Percentiles rank a stretch among this genome's conserved stretches.
Evolutionary conservation across 1,284 basidiomycete genomes (phyloP).

Genomic region (Apiotrichum domesticum): DNA sequence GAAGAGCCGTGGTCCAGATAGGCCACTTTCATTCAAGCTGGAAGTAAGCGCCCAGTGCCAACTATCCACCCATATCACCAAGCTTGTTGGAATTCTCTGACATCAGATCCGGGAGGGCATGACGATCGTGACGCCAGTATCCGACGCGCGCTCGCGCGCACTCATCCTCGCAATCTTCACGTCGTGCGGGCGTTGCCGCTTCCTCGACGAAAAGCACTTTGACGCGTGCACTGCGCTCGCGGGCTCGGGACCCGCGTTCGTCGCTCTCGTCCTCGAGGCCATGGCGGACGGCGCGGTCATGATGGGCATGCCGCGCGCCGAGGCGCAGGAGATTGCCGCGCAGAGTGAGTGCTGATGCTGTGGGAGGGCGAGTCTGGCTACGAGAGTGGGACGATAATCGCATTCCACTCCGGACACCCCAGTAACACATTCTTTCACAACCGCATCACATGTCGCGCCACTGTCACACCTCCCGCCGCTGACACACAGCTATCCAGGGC

Average conservation of each 20-base stretch:
- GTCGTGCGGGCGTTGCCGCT: constrained; percentile 85
- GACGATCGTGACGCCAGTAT: constrained; percentile 70
- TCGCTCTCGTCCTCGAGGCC: constrained; percentile 92
- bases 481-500: constrained; percentile 76
- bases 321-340: constrained; percentile 89
- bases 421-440: too few species aligned
- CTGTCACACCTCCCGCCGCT: neutral
- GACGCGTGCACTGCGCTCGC: constrained; percentile 96
- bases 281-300: constrained; percentile 99
- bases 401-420: too few species aligned
- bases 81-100: neutral
- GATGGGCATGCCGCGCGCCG: constrained; percentile 95
- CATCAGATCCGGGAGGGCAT: constrained; percentile 89
- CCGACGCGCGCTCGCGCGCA: constrained; percentile 53
- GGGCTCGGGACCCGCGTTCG: constrained; percentile 94
- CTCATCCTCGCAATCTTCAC: constrained; percentile 90
- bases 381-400: too few species aligned
- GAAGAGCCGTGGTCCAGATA: too few species aligned
- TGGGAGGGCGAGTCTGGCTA: too few species aligned
- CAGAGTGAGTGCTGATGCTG: constrained; percentile 62
- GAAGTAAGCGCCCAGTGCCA: too few species aligned
- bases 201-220: constrained; percentile 95
- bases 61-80: too few species aligned
- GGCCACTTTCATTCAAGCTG: too few species aligned
- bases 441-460: too few species aligned